These are phyloP conservation scores for Blumeriella jaapii DNA, from an alignment of 2,329 filamentous ascomycete genomes.

Conservation along the genomic window DNA sequence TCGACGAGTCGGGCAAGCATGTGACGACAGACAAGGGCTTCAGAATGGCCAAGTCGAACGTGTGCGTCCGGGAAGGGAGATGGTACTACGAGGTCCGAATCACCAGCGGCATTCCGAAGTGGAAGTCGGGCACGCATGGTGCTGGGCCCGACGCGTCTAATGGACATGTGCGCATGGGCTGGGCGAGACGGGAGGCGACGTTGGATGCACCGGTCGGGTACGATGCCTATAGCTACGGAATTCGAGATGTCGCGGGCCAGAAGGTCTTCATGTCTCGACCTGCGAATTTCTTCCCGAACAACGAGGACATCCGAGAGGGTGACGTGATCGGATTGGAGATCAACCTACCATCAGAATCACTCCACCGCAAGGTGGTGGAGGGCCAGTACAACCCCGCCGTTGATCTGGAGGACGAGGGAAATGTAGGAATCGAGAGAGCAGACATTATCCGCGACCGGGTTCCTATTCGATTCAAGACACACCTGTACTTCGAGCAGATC, in stretches of 20 bases:
- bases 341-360: constrained; percentile 68
- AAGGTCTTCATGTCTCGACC: constrained; percentile 89
- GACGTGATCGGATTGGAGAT: constrained; percentile 94
- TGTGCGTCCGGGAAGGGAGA: constrained; percentile 77
- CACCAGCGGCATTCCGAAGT: constrained; percentile 56
- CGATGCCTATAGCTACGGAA: constrained; percentile 86
- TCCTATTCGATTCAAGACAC: constrained; percentile 85
- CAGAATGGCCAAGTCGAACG: constrained; percentile 81
- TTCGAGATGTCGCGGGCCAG: constrained; percentile 81
- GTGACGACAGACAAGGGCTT: constrained; percentile 90
- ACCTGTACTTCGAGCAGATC: constrained; percentile 87
- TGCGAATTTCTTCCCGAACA: constrained; percentile 74
- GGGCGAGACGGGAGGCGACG: constrained; percentile 68
- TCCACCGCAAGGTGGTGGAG: constrained; percentile 81
- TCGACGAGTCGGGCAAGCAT: constrained; percentile 62
- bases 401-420: constrained; percentile 50
- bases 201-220: constrained; percentile 77
- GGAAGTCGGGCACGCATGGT: constrained; percentile 17
- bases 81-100: constrained; percentile 95
- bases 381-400: constrained; percentile 81
- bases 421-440: constrained; percentile 40
- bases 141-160: constrained; percentile 13
- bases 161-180: constrained; percentile 73
- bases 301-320: constrained; percentile 72
- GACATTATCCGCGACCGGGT: constrained; percentile 94